These are phyloP conservation scores for Metschnikowia hibisci DNA, from an alignment of 805 yeast species.

Conservation along the genomic window DNA sequence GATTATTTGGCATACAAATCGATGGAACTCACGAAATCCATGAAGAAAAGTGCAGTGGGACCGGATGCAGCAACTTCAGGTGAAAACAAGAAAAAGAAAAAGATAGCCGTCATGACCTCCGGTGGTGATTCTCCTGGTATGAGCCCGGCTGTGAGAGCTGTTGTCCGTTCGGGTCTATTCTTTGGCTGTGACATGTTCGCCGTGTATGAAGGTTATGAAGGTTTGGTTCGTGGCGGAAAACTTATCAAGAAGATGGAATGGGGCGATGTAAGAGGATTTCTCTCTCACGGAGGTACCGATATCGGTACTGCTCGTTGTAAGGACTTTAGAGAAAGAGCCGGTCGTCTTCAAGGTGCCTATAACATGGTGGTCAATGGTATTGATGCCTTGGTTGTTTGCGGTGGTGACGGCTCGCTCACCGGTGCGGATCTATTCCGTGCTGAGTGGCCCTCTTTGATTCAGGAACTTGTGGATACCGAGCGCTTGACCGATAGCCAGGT, in stretches of 20 bases:
- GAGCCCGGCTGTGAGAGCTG: conserved; percentile 95
- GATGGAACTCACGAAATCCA: conserved; percentile 19
- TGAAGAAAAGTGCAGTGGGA: conserved; percentile 2
- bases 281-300: conserved; percentile 88
- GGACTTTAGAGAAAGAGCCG: conserved; percentile 80
- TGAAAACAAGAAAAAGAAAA: conserved; percentile 9
- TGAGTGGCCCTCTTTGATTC: conserved; percentile 89
- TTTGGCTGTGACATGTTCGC: conserved; percentile 89
- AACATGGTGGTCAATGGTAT: conserved; percentile 84
- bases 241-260: conserved; percentile 74
- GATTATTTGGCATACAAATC: conserved; percentile 27
- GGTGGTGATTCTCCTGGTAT: conserved; percentile 99
- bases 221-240: conserved; percentile 83
- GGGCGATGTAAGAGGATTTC: conserved; percentile 94
- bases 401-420: conserved; percentile 97
- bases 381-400: conserved; percentile 93
- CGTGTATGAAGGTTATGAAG: conserved; percentile 91
- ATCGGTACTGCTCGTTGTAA: conserved; percentile 95
- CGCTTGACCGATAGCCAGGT: conserved; percentile 57
- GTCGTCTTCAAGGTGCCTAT: conserved; percentile 78
- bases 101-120: conserved; percentile 93
- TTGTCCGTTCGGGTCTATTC: conserved; percentile 86
- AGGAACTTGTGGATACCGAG: conserved; percentile 59
- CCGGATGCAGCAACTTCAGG: not conserved
- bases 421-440: conserved; percentile 93